Evolutionary conservation across 129 eudicot genomes (phyloP).

Genomic region (Flaveria sonorensis): DNA sequence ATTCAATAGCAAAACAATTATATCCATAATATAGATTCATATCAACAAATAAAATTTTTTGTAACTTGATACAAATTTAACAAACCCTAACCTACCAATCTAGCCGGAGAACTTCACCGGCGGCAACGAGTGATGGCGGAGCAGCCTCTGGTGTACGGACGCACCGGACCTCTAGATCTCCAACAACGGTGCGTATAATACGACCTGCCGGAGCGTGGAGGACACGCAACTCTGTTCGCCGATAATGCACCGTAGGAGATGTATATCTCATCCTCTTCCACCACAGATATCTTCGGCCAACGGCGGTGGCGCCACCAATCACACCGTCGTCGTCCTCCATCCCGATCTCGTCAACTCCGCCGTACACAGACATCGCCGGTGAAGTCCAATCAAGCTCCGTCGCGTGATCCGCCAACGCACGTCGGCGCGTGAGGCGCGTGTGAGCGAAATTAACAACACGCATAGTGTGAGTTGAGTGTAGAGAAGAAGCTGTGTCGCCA

Average conservation of each 20-base stretch:
- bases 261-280: slow-evolving; percentile 58
- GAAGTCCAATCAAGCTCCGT: slow-evolving; percentile 34
- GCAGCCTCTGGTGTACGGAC: slow-evolving; percentile 82
- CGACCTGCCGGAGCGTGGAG: slow-evolving; percentile 86
- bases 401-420: background rate
- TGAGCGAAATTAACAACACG: slow-evolving; percentile 17
- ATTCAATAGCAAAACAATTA: too few species aligned
- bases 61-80: too few species aligned
- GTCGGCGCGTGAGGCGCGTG: slow-evolving; percentile 23
- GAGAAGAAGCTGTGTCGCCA: slow-evolving; percentile 25
- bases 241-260: slow-evolving; percentile 81
- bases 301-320: background rate
- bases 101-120: slow-evolving; percentile 32
- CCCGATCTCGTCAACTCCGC: slow-evolving; percentile 22
- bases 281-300: slow-evolving; percentile 53
- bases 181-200: slow-evolving; percentile 80
- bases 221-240: slow-evolving; percentile 79
- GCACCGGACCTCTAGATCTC: slow-evolving; percentile 58
- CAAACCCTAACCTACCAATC: slow-evolving; percentile 18
- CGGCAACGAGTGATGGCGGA: slow-evolving; percentile 83
- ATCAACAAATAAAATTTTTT: background rate
- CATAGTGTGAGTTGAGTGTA: slow-evolving; percentile 11
- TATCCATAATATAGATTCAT: too few species aligned
- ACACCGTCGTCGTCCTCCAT: slow-evolving; percentile 12
- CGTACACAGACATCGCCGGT: slow-evolving; percentile 31